phyloP scores from a whole-genome alignment of 768 basidiomycete species.

The Tylopilus felleus region DNA sequence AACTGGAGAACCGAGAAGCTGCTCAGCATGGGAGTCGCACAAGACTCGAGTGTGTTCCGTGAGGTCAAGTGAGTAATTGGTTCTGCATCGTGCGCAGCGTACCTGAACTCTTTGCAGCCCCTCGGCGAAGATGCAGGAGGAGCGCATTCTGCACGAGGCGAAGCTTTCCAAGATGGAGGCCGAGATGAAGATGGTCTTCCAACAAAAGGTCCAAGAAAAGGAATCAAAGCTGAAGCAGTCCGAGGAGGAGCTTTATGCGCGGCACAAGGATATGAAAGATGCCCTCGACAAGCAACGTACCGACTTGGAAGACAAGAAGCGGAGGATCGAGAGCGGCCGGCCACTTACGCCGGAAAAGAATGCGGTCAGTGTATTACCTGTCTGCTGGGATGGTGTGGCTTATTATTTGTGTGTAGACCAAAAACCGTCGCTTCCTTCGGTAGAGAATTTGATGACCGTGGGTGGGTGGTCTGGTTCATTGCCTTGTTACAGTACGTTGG shows the following conservation, averaged over 20 bases:
- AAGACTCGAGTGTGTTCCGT: slow-evolving; percentile 97
- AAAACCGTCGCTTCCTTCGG: slow-evolving; percentile 37
- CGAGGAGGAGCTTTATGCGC: slow-evolving; percentile 97
- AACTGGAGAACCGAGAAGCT: slow-evolving; percentile 98
- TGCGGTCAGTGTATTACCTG: slow-evolving; percentile 50
- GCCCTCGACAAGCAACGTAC: slow-evolving; percentile 93
- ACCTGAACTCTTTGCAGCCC: slow-evolving; percentile 54
- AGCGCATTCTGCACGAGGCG: slow-evolving; percentile 92
- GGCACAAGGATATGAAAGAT: slow-evolving; percentile 99
- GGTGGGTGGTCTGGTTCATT: slow-evolving; percentile 20
- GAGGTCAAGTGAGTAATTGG: slow-evolving; percentile 85
- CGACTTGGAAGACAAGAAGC: slow-evolving; percentile 98
- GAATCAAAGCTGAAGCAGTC: slow-evolving; percentile 98
- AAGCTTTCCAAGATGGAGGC: slow-evolving; percentile 99
- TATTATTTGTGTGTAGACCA: slow-evolving; percentile 25
- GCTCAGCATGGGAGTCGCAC: slow-evolving; percentile 94
- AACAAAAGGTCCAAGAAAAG: slow-evolving; percentile 99
- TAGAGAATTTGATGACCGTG: slow-evolving; percentile 17
- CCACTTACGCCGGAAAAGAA: slow-evolving; percentile 94
- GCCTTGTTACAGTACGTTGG: slow-evolving; percentile 30
- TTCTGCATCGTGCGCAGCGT: not conserved
- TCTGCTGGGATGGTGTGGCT: slow-evolving; percentile 4
- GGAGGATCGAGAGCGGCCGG: slow-evolving; percentile 89
- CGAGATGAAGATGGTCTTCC: slow-evolving; percentile 99
- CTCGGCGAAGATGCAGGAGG: slow-evolving; percentile 93